Base-by-base conservation (phyloP, 768 basidiomycete genomes). In the Russula virescens region DNA sequence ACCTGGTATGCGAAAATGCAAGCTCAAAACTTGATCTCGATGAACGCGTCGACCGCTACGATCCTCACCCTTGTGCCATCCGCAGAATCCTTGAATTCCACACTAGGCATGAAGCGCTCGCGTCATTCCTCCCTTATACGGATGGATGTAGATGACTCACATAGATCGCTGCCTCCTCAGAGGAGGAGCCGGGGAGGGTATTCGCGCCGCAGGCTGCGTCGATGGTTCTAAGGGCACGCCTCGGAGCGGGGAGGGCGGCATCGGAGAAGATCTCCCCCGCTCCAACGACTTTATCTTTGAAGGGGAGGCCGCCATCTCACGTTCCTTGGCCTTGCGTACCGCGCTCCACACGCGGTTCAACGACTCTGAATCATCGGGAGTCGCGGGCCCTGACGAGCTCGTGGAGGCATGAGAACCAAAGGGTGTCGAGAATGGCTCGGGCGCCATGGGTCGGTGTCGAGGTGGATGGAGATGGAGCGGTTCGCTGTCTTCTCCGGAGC, bases 261-360 rank as follows among this genome's bases (percentile, higher is more conserved):
- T 42, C 50, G 62, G 52, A 54, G 69, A 35, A 38, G 61, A 55
- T 65, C 62, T 18, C 14, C 52, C 64, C 75, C 78, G 66, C 70
- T 85, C 86, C 23, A 89, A 77, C 23, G 87, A 89, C 71, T 83
- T 82, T 49, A 89, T 84, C 72, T 89, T 89, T 34, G 84, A 80
- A 55, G 82, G 83, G 68, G 84, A 80, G 67, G 83, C 83, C 47
- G 84, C 85, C 79, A 89, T 85, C 67, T 80, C 80, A 65, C 76
- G 79, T 54, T 83, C 83, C 72, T 89, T 89, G 73, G 81, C 77
- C 71, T 81, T 79, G 49, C 86, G 80, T 56, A 89, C 79, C 58
- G 80, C 78, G 61, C 75, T 80, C 88, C 88, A 89, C n/a, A 89
- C 73, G 23, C 81, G 75, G 68, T 87, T 80, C 64, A 89, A 74